Evolutionary conservation across 2,329 filamentous ascomycete species (phyloP).

Genomic region (Onygenales sp.): DNA sequence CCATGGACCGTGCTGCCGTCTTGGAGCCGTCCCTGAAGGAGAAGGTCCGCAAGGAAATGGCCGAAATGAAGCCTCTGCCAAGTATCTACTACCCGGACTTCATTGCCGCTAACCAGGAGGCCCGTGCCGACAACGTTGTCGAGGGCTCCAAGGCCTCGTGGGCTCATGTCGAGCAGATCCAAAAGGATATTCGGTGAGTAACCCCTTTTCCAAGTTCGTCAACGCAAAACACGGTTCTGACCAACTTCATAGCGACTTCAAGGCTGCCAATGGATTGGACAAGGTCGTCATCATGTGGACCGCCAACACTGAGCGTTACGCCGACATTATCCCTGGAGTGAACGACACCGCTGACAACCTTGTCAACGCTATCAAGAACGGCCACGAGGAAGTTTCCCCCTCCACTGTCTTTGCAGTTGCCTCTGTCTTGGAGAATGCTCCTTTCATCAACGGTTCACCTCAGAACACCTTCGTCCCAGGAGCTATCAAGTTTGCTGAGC

Average conservation of each 20-base stretch:
- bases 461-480: conserved; percentile 99
- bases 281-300: conserved; percentile 98
- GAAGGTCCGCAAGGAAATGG: conserved; percentile 88
- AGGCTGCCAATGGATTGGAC: conserved; percentile 71
- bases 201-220: conserved; percentile 2
- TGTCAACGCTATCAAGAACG: conserved; percentile 72
- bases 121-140: conserved; percentile 84
- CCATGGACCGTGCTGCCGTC: conserved; percentile 93
- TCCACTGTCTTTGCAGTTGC: conserved; percentile 95
- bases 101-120: conserved; percentile 97
- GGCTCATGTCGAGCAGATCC: conserved; percentile 86
- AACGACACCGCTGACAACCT: conserved; percentile 97
- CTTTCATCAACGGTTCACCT: conserved; percentile 98
- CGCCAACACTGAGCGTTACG: conserved; percentile 95
- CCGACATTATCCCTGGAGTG: conserved; percentile 75
- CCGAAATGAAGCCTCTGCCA: conserved; percentile 74
- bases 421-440: conserved; percentile 76
- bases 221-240: neutral
- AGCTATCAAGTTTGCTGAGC: conserved; percentile 77
- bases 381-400: conserved; percentile 85
- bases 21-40: conserved; percentile 91
- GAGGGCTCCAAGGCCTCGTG: conserved; percentile 72
- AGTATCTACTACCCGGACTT: conserved; percentile 99
- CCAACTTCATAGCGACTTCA: conserved; percentile 61
- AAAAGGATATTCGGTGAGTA: conserved; percentile 73